Conservation (phyloP, 139 green algal genomes). For the Microglena sp. region DNA sequence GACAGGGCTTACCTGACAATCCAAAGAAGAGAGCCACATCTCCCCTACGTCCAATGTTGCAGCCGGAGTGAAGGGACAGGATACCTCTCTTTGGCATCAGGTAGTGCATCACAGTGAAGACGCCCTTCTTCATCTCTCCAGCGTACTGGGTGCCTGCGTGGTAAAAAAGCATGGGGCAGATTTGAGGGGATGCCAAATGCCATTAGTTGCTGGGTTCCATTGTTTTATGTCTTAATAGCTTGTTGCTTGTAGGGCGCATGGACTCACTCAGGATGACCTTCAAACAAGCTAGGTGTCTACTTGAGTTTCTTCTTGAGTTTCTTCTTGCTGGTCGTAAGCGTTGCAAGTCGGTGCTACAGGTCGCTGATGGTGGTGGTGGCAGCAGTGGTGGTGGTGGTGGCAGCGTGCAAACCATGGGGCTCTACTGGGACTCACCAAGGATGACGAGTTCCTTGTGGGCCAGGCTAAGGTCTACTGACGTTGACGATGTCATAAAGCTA, state of each 20-base stretch:
- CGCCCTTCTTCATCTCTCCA: conserved; percentile 89
- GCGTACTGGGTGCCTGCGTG: conserved; percentile 87
- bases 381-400: too few relatives aligned
- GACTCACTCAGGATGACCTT: too few relatives aligned
- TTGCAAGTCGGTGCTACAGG: too few relatives aligned
- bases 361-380: too few relatives aligned
- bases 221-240: too few relatives aligned
- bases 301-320: too few relatives aligned
- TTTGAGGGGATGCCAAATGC: background rate
- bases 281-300: too few relatives aligned
- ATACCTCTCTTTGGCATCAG: conserved; percentile 72
- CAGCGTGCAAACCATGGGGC: too few relatives aligned
- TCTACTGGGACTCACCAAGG: conserved; percentile 27
- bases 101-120: conserved; percentile 76
- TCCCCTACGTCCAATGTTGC: conserved; percentile 61
- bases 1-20: conserved; percentile 58
- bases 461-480: conserved; percentile 76
- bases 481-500: conserved; percentile 71
- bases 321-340: too few relatives aligned
- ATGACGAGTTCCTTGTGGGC: conserved; percentile 66
- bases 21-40: conserved; percentile 82
- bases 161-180: background rate
- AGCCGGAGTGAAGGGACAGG: conserved; percentile 83
- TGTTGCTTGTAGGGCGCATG: too few relatives aligned
- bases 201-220: too few relatives aligned